A percentile compares a stretch with the other conserved stretches of the same genome.
Evolutionary conservation across 257 asterid species (phyloP).

Genomic region (Petrea volubilis): DNA sequence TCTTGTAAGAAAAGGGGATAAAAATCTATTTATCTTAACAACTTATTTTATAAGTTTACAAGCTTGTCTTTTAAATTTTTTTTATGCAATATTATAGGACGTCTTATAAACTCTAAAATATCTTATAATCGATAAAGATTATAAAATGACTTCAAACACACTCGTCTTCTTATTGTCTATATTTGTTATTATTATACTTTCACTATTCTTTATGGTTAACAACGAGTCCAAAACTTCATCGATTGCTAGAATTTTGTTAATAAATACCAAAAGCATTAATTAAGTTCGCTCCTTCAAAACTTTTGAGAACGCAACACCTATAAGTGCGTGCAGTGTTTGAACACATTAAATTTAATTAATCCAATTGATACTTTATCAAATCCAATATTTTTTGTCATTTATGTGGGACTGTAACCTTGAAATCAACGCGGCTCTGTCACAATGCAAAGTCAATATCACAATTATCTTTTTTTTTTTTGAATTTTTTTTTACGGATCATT

Average conservation of each 20-base stretch:
- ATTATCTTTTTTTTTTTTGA: too few species aligned
- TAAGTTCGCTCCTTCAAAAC: neutral
- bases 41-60: too few species aligned
- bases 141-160: too few species aligned
- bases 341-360: neutral
- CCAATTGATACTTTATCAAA: neutral
- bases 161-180: too few species aligned
- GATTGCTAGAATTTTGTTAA: neutral
- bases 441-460: neutral
- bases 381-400: neutral
- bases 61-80: too few species aligned
- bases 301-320: slow-evolving; percentile 15
- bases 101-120: too few species aligned
- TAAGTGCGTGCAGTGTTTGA: slow-evolving; percentile 17
- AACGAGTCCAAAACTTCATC: neutral
- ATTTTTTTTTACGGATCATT: neutral
- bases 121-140: too few species aligned
- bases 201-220: too few species aligned
- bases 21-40: too few species aligned
- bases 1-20: too few species aligned
- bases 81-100: too few species aligned
- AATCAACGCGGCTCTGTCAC: neutral
- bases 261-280: slow-evolving; percentile 10
- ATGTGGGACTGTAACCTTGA: slow-evolving; percentile 10
- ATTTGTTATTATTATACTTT: neutral